phyloP scores from a whole-genome alignment of 1,284 basidiomycete species.

The Apiotrichum siamense region DNA sequence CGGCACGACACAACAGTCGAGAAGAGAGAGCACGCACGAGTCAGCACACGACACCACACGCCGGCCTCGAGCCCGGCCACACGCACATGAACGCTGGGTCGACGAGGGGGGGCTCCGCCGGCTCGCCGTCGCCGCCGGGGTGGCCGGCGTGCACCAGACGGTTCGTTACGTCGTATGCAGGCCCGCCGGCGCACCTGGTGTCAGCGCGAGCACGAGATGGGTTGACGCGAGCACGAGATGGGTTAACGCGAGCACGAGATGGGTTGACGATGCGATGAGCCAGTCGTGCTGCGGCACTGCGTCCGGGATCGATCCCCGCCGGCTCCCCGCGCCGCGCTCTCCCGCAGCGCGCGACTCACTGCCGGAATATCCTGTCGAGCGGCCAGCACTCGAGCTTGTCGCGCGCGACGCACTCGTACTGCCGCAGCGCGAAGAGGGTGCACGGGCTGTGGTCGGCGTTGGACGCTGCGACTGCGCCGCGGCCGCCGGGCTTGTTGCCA shows the following conservation, averaged over 20 bases:
- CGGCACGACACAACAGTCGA: no score
- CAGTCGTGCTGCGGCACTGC: no score
- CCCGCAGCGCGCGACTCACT: conserved; percentile 9
- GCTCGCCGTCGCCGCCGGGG: neutral
- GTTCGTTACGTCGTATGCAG: conserved; percentile 16
- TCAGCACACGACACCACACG: no score
- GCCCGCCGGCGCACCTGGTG: conserved; percentile 13
- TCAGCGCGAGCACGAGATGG: neutral
- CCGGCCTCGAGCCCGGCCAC: no score
- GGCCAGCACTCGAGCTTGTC: conserved; percentile 13
- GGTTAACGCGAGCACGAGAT: no score
- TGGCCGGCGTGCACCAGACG: neutral
- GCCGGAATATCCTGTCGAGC: conserved; percentile 15
- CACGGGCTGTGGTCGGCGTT: conserved; percentile 1
- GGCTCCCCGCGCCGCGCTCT: no score
- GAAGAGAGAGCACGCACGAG: no score
- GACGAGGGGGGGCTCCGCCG: neutral
- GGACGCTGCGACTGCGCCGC: no score
- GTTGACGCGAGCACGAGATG: neutral
- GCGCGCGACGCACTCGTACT: conserved; percentile 9
- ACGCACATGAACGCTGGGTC: conserved; percentile 8
- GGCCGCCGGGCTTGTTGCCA: no score
- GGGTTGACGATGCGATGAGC: no score
- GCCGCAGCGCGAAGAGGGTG: conserved; percentile 8
- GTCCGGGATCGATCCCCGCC: no score